phyloP scores from a whole-genome alignment of 1,284 basidiomycete species.

The Cryptococcus sp. region DNA sequence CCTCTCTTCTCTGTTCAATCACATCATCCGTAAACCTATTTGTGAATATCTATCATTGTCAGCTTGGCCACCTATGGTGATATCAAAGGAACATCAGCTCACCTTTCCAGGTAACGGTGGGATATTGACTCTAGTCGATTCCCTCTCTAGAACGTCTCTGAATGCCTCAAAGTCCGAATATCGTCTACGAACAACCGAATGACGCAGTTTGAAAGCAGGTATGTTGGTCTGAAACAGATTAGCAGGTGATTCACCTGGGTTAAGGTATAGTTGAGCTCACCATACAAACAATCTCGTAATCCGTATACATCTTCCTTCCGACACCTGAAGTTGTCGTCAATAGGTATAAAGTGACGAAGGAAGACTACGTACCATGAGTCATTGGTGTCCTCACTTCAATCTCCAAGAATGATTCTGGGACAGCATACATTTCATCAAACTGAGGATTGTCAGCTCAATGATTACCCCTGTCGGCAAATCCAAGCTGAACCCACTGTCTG shows the following conservation, averaged over 20 bases:
- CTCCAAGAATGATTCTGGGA: conserved; percentile 95
- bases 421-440: conserved; percentile 98
- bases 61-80: neutral
- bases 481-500: conserved; percentile 64
- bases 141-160: conserved; percentile 93
- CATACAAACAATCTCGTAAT: conserved; percentile 98
- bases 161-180: conserved; percentile 99
- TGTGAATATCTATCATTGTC: conserved; percentile 62
- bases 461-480: neutral
- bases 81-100: neutral
- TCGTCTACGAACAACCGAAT: conserved; percentile 87
- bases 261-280: conserved; percentile 50
- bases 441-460: conserved; percentile 39
- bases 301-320: conserved; percentile 97
- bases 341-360: neutral
- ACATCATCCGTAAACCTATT: conserved; percentile 97
- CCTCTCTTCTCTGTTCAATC: conserved; percentile 86
- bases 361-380: conserved; percentile 71
- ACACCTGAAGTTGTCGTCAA: conserved; percentile 57
- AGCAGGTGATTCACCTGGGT: neutral
- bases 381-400: conserved; percentile 96
- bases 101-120: conserved; percentile 89
- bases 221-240: conserved; percentile 76
- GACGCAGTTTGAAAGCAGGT: conserved; percentile 94
- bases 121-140: conserved; percentile 95